Percentiles rank a stretch among this genome's conserved stretches.
phyloP scores from a whole-genome alignment of 768 basidiomycete species.

The Tricholoma sp. region DNA sequence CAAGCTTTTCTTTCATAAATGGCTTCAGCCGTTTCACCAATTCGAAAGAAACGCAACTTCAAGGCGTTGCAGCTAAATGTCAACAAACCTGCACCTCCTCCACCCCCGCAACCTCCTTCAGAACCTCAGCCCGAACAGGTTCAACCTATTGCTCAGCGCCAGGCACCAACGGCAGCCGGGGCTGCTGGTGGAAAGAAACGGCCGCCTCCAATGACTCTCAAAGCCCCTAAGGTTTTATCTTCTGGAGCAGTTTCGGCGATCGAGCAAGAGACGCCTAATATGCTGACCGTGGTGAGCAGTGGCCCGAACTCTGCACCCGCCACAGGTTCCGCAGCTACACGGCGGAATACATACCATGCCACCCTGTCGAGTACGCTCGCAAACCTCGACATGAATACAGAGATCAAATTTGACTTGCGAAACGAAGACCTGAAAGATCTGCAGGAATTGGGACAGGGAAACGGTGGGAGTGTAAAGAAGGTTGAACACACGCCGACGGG shows the following conservation, averaged over 20 bases:
- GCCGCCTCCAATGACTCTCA: constrained; percentile 79
- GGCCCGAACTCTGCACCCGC: constrained; percentile 49
- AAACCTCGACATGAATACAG: constrained; percentile 78
- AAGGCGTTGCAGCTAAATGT: constrained; percentile 77
- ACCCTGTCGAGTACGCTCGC: constrained; percentile 81
- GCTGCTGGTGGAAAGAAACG: constrained; percentile 54
- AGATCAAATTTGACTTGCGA: constrained; percentile 78
- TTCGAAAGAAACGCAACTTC: constrained; percentile 91
- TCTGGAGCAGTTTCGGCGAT: constrained; percentile 34
- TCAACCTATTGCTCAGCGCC: constrained; percentile 40
- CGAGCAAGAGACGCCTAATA: constrained; percentile 36
- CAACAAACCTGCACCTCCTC: constrained; percentile 32
- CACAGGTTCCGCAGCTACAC: constrained; percentile 43
- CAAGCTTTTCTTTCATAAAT: constrained; percentile 5
- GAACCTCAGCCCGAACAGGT: constrained; percentile 20
- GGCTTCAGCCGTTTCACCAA: constrained; percentile 31
- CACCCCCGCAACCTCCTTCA: constrained; percentile 28
- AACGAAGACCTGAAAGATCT: constrained; percentile 90
- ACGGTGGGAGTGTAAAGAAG: constrained; percentile 96
- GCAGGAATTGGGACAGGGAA: constrained; percentile 90
- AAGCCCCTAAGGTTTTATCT: constrained; percentile 59
- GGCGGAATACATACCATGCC: constrained; percentile 72
- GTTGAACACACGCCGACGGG: constrained; percentile 90
- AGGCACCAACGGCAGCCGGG: constrained; percentile 43
- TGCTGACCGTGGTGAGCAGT: constrained; percentile 43